Percentiles rank a stretch among this genome's conserved stretches.
Conservation (phyloP, 257 asterid genomes). For the Salvia splendens region DNA sequence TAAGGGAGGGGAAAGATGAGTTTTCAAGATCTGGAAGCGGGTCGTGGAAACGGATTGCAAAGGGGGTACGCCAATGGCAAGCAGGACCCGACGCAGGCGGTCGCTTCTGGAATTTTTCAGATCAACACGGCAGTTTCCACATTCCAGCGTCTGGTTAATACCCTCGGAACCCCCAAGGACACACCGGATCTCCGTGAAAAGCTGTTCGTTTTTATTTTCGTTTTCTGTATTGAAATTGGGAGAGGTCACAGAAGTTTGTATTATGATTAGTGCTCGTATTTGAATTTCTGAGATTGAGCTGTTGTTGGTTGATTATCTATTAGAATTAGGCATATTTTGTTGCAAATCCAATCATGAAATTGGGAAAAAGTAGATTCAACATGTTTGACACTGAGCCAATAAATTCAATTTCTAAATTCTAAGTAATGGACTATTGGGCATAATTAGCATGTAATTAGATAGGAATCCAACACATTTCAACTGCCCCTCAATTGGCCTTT, state of each 20-base stretch:
- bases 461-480: slow-evolving; percentile 4
- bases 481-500: background rate
- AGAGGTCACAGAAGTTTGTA: slow-evolving; percentile 1
- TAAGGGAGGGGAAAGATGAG: slow-evolving; percentile 55
- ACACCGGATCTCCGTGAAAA: slow-evolving; percentile 94
- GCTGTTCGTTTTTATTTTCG: slow-evolving; percentile 56
- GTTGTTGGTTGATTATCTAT: slow-evolving; percentile 17
- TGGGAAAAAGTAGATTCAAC: background rate
- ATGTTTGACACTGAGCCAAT: background rate
- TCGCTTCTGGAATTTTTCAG: slow-evolving; percentile 90
- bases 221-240: slow-evolving; percentile 2
- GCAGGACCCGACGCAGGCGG: slow-evolving; percentile 90
- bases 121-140: slow-evolving; percentile 86
- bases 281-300: slow-evolving; percentile 13
- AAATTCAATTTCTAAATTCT: too few relatives aligned
- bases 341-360: slow-evolving; percentile 7
- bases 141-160: slow-evolving; percentile 88
- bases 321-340: background rate
- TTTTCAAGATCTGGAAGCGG: slow-evolving; percentile 94
- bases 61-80: slow-evolving; percentile 62
- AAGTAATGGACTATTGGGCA: too few relatives aligned
- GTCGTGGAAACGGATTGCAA: slow-evolving; percentile 58
- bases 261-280: slow-evolving; percentile 15
- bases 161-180: slow-evolving; percentile 95
- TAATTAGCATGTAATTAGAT: background rate